Evolutionary conservation across 306 rosid genomes (phyloP).

Genomic region (Prunus mume): DNA sequence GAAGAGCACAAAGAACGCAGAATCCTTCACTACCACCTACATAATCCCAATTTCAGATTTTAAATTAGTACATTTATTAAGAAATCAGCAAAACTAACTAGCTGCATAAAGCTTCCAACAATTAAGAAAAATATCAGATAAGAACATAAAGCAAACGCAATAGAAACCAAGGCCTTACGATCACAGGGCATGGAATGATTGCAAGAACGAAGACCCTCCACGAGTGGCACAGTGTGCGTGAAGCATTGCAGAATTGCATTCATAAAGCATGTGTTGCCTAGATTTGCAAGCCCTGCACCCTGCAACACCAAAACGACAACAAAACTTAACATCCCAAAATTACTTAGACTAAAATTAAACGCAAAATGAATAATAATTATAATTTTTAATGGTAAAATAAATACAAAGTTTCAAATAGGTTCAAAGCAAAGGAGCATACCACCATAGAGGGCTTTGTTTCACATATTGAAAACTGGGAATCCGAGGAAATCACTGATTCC

Average conservation of each 20-base stretch:
- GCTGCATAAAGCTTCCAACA: neutral
- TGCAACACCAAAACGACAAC: conserved; percentile 26
- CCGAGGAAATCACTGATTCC: neutral
- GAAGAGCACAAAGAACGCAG: conserved; percentile 72
- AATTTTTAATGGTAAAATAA: too few relatives aligned
- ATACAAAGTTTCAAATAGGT: neutral
- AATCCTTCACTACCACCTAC: conserved; percentile 53
- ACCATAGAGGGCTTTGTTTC: conserved; percentile 30
- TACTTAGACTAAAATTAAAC: neutral
- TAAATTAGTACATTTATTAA: neutral
- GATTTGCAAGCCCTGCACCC: conserved; percentile 85
- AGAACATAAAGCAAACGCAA: neutral
- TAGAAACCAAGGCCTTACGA: conserved; percentile 35
- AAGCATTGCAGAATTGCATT: conserved; percentile 84
- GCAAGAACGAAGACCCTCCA: conserved; percentile 51
- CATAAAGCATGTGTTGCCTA: conserved; percentile 84
- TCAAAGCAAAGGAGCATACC: conserved; percentile 30
- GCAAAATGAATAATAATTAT: neutral
- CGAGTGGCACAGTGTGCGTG: conserved; percentile 79
- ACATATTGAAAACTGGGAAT: neutral
- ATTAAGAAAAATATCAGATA: neutral
- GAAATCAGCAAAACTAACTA: neutral
- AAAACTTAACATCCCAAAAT: conserved; percentile 11
- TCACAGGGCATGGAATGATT: conserved; percentile 40
- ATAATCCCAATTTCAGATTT: conserved; percentile 21